Conservation (phyloP, 306 rosid species). For the Vigna unguiculata region DNA sequence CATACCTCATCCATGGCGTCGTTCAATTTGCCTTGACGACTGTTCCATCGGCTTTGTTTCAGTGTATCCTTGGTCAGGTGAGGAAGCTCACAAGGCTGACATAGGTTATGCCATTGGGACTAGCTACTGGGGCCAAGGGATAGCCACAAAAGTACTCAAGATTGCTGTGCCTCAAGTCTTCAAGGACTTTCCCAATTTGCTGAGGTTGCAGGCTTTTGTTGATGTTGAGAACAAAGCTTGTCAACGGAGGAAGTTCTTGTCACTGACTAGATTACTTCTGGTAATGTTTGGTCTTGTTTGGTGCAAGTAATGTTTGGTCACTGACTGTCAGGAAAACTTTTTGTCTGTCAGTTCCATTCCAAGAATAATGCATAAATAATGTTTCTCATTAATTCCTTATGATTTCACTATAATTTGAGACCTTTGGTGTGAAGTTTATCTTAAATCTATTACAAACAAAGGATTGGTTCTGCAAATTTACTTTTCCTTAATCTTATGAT, state of each 20-base stretch:
- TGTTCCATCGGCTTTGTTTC: conserved; percentile 60
- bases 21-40: conserved; percentile 60
- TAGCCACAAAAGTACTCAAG: conserved; percentile 56
- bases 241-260: conserved; percentile 44
- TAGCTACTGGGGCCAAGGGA: conserved; percentile 64
- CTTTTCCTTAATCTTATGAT: not conserved
- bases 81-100: conserved; percentile 59
- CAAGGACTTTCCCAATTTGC: conserved; percentile 50
- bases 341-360: too few relatives aligned
- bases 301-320: not conserved
- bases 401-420: too few relatives aligned
- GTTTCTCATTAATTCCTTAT: too few relatives aligned
- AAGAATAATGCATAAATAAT: too few relatives aligned
- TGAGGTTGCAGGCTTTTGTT: conserved; percentile 61
- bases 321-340: too few relatives aligned
- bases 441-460: not conserved
- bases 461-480: not conserved
- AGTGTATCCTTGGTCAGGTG: conserved; percentile 47
- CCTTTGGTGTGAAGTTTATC: not conserved
- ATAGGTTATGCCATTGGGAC: conserved; percentile 58
- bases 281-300: not conserved
- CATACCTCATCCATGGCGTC: conserved; percentile 72
- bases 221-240: conserved; percentile 53
- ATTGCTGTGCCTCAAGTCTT: conserved; percentile 57
- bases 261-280: not conserved